A percentile compares a stretch with the other conserved stretches of the same genome.
These are phyloP conservation scores for Bolboschoenoplectus hybrid DNA, from an alignment of 202 grass and related monocot genomes.

Conservation along the genomic window DNA sequence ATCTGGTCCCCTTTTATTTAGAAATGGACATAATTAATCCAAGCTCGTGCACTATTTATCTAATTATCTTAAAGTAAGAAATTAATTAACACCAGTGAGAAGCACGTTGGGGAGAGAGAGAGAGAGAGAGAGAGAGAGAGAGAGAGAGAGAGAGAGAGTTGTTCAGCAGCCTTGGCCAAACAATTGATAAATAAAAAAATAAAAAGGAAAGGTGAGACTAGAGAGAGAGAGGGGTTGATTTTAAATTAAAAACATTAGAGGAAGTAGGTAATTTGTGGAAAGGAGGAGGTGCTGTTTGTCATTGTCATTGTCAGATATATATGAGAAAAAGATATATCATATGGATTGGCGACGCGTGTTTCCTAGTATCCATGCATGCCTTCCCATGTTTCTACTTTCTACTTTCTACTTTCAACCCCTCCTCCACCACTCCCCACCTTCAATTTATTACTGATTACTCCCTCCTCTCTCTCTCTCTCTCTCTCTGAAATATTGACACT, in stretches of 20 bases:
- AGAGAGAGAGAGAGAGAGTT: not conserved
- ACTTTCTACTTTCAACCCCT: too few relatives aligned
- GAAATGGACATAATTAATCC: not conserved
- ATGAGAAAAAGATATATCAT: not conserved
- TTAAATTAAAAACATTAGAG: not conserved
- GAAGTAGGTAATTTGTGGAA: not conserved
- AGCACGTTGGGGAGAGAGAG: not conserved
- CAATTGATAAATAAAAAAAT: not conserved
- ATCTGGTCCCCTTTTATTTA: not conserved
- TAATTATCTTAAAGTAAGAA: not conserved
- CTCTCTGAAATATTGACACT: too few relatives aligned
- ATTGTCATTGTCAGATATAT: conserved; percentile 1
- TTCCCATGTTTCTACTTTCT: not conserved
- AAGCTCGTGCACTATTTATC: not conserved
- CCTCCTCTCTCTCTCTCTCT: too few relatives aligned
- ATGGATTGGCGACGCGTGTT: conserved; percentile 27
- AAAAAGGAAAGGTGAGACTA: not conserved
- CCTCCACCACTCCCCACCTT: too few relatives aligned
- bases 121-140: not conserved
- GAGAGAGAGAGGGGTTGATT: too few relatives aligned
- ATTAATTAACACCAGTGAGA: not conserved
- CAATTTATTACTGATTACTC: too few relatives aligned
- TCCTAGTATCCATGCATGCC: conserved; percentile 4
- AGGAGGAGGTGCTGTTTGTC: not conserved
- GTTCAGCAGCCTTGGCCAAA: not conserved